Percentiles rank a stretch among this genome's conserved stretches.
phyloP scores from a whole-genome alignment of 805 yeast genomes.

The Vanderwaltozyma verrucispora region DNA sequence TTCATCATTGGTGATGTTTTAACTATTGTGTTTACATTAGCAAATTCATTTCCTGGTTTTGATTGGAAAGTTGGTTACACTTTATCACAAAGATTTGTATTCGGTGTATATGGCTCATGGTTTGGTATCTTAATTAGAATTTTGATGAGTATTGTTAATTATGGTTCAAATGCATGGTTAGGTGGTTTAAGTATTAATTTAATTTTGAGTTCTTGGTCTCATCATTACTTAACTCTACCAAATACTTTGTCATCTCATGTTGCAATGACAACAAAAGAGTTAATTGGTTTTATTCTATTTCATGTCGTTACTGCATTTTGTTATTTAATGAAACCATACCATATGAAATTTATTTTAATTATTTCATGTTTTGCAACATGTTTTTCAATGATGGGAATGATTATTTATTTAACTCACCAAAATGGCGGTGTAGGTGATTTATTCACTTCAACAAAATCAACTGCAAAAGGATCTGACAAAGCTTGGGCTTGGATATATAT shows the following conservation, averaged over 20 bases:
- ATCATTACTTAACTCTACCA: slow-evolving; percentile 27
- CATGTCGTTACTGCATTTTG: slow-evolving; percentile 35
- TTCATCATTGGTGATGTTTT: slow-evolving; percentile 38
- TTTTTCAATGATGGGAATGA: slow-evolving; percentile 34
- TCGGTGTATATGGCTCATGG: slow-evolving; percentile 37
- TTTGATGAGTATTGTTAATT: slow-evolving; percentile 38
- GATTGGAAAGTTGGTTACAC: slow-evolving; percentile 43
- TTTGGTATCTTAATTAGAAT: slow-evolving; percentile 35
- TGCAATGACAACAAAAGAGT: slow-evolving; percentile 29
- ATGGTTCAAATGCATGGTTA: slow-evolving; percentile 37
- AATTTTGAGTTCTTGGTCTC: slow-evolving; percentile 33
- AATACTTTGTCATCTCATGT: slow-evolving; percentile 27
- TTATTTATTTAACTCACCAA: slow-evolving; percentile 26
- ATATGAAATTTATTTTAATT: slow-evolving; percentile 30
- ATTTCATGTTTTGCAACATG: slow-evolving; percentile 30
- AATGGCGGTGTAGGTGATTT: slow-evolving; percentile 30
- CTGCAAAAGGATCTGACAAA: slow-evolving; percentile 27
- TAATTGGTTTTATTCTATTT: slow-evolving; percentile 33
- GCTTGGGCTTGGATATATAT: slow-evolving; percentile 36
- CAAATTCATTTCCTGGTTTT: slow-evolving; percentile 39
- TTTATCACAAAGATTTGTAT: slow-evolving; percentile 35
- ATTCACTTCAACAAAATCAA: slow-evolving; percentile 22
- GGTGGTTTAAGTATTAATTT: slow-evolving; percentile 34
- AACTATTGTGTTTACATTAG: slow-evolving; percentile 34
- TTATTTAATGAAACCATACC: slow-evolving; percentile 36